phyloP scores from a whole-genome alignment of 1,284 basidiomycete genomes.

The Vanrija pseudolonga region DNA sequence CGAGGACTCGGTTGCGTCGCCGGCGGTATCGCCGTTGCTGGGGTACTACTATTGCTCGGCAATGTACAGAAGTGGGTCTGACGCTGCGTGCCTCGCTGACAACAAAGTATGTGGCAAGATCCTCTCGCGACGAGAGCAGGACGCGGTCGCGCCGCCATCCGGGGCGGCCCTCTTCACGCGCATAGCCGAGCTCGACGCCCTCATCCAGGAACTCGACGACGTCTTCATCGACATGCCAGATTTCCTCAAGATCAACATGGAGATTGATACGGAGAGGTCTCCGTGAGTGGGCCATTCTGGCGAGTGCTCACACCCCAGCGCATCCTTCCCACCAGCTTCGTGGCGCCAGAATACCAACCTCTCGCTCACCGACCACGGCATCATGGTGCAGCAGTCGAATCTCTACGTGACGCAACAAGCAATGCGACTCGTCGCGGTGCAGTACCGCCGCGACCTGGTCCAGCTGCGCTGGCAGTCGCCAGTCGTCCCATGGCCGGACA shows the following conservation, averaged over 20 bases:
- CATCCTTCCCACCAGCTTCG: no score
- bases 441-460: constrained; percentile 1
- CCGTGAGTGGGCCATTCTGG: neutral
- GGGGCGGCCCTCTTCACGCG: neutral
- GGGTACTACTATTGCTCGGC: constrained; percentile 2
- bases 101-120: neutral
- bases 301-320: neutral
- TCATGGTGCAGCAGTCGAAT: neutral
- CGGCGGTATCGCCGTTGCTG: neutral
- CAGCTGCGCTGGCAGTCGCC: neutral
- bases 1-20: neutral
- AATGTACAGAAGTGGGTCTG: neutral
- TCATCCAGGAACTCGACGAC: constrained; percentile 3
- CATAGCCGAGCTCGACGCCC: neutral
- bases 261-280: neutral
- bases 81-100: no score
- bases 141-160: neutral
- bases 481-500: no score
- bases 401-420: constrained; percentile 1
- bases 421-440: neutral
- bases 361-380: neutral
- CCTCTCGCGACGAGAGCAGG: neutral
- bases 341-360: neutral
- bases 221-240: neutral
- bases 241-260: neutral